Base-by-base conservation (phyloP, 805 yeast species). In the Ogataea ganodermae region DNA sequence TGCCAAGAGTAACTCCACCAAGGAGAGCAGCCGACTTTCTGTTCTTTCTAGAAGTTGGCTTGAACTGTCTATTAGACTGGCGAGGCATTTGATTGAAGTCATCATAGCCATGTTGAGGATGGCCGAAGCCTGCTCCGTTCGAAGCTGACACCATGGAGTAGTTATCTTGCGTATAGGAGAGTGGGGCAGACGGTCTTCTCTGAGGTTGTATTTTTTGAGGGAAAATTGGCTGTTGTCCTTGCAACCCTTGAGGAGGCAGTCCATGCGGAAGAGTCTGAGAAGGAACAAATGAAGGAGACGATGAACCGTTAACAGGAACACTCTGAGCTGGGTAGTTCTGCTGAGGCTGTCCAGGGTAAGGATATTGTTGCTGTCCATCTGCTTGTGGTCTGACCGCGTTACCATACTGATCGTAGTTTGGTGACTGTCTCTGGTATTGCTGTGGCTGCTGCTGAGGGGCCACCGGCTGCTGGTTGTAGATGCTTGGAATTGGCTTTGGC, bases 31-130 rank as follows among this genome's bases (percentile, higher is more conserved):
- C 61, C 1, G 77, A 72, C 50, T 70, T 72, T 51, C 79, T 65
- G 48, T 71, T 71, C 60, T 75, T 75, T 54, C 79, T 64, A 4
- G 74, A 68, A n/a, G 78, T 70, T 30, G 74, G 71, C 47, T 67
- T 68, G 48, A 68, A 69, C 16, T 59, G 66, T 39, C 67, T 56
- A 38, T 49, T 51, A 32, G 55, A 28, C 47, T 45, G 51, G 49
- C 56, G 51, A 42, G 49, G 51, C 36, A 33, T 13, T 23, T 47
- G 51, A 46, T 52, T 48, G 26, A 42, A 49, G 32, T 62, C 63
- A 18, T 52, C 59, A 44, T 52, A 59, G 16, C 38, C 44, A 10
- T 21, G 40, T 30, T 45, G 35, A 28, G 45, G 50, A 48, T 44
- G 39, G 13, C 51, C 42, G 27, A 45, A 46, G 5, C 49, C 53